Conservation (phyloP, 441 rosid genomes). For the Erodium trifolium region DNA sequence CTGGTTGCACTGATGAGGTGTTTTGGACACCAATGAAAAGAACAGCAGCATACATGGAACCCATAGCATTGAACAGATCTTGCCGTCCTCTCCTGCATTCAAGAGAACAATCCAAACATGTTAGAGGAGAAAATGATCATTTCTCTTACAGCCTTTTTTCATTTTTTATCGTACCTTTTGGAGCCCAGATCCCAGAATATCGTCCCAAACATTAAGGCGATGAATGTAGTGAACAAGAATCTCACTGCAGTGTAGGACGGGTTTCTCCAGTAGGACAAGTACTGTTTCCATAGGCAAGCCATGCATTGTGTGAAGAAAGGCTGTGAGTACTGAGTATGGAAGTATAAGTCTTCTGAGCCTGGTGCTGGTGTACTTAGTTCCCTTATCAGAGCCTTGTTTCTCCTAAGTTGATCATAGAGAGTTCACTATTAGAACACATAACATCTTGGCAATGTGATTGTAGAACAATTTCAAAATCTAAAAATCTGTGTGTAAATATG, state of each 20-base stretch:
- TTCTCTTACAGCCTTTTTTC: neutral
- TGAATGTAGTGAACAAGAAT: slow-evolving; percentile 49
- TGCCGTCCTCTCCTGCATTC: slow-evolving; percentile 28
- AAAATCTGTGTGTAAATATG: too few relatives aligned
- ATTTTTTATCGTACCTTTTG: slow-evolving; percentile 35
- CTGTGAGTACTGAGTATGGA: slow-evolving; percentile 50
- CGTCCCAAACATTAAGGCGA: slow-evolving; percentile 39
- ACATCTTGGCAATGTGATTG: too few relatives aligned
- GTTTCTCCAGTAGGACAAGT: slow-evolving; percentile 77
- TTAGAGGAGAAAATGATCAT: too few relatives aligned
- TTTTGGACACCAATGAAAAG: slow-evolving; percentile 62
- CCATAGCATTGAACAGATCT: slow-evolving; percentile 58
- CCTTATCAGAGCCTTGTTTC: slow-evolving; percentile 58
- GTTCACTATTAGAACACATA: neutral
- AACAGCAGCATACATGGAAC: slow-evolving; percentile 62
- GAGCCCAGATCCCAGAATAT: slow-evolving; percentile 72
- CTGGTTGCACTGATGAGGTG: slow-evolving; percentile 47
- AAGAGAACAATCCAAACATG: neutral
- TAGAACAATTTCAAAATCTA: too few relatives aligned
- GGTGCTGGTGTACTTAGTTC: slow-evolving; percentile 49
- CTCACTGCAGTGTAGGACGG: slow-evolving; percentile 70
- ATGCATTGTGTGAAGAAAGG: slow-evolving; percentile 48
- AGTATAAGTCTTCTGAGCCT: slow-evolving; percentile 53
- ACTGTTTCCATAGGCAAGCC: slow-evolving; percentile 85
- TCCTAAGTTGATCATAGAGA: slow-evolving; percentile 29